phyloP scores from a whole-genome alignment of 495 filamentous ascomycete species.

The Choiromyces venosus region DNA sequence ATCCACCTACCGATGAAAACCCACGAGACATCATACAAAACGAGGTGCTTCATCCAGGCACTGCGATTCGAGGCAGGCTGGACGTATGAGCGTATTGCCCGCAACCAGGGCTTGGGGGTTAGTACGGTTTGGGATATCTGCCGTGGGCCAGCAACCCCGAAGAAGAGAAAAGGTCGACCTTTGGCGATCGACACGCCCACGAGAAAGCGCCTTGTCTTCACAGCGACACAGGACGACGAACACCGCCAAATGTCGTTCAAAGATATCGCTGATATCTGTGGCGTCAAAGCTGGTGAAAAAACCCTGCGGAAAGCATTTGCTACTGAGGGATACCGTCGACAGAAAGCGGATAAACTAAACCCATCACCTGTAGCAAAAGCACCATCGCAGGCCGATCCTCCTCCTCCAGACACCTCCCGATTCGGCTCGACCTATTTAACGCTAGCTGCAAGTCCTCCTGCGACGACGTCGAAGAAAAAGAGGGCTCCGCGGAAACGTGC shows the following conservation, averaged over 20 bases:
- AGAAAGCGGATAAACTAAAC: too few relatives aligned
- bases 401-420: too few relatives aligned
- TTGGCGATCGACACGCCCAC: neutral
- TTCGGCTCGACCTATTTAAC: too few relatives aligned
- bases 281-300: neutral
- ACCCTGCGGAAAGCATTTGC: neutral
- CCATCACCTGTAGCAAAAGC: too few relatives aligned
- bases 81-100: neutral
- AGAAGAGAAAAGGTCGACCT: constrained; percentile 4
- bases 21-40: neutral
- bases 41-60: neutral
- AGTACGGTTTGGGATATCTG: constrained; percentile 6
- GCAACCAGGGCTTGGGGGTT: neutral
- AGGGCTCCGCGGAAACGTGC: too few relatives aligned
- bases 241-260: neutral
- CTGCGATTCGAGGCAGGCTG: constrained; percentile 1
- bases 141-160: neutral
- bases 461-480: too few relatives aligned
- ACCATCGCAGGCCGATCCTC: too few relatives aligned
- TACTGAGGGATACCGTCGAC: neutral
- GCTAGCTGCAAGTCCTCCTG: too few relatives aligned
- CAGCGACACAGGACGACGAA: neutral
- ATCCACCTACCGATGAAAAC: too few relatives aligned
- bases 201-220: neutral
- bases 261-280: neutral